Conservation (phyloP, 2,329 filamentous ascomycete species). For the Sordariomycetes sp. region DNA sequence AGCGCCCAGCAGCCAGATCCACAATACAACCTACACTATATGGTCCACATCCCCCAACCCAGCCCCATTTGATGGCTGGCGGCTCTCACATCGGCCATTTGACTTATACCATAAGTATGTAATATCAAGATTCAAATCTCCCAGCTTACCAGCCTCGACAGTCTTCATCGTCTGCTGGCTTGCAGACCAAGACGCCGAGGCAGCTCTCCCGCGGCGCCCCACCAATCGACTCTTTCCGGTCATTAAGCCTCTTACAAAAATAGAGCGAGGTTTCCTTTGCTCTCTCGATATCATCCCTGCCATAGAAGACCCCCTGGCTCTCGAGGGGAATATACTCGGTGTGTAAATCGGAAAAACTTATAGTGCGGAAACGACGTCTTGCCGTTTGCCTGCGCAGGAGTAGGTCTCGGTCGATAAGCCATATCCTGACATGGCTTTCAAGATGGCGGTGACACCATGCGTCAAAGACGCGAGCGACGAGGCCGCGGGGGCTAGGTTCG, state of each 20-base stretch:
- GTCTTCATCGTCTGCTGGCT: not conserved
- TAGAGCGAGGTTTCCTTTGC: not conserved
- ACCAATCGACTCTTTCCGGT: not conserved
- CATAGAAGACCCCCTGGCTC: not conserved
- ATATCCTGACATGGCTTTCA: not conserved
- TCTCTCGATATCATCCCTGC: not conserved
- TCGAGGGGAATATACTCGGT: not conserved
- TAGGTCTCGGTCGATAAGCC: not conserved
- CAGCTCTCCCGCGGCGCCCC: not conserved
- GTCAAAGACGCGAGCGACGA: not conserved
- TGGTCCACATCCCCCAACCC: too few relatives aligned
- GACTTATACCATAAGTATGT: too few relatives aligned
- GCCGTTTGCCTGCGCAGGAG: too few relatives aligned
- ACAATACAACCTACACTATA: not conserved
- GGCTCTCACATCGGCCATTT: too few relatives aligned
- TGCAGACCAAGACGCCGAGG: not conserved
- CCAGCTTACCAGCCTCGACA: too few relatives aligned
- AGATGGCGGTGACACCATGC: not conserved
- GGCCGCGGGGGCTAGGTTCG: not conserved
- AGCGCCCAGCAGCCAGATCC: not conserved
- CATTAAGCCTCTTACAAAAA: not conserved
- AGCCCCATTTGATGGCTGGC: too few relatives aligned
- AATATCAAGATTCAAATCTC: too few relatives aligned
- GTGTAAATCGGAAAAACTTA: not conserved
- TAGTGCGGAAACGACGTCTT: not conserved